Evolutionary conservation across 106 monocot genomes (phyloP), one percentile per base, ranked within the genome.

Genomic region (Acorus gramineus): DNA sequence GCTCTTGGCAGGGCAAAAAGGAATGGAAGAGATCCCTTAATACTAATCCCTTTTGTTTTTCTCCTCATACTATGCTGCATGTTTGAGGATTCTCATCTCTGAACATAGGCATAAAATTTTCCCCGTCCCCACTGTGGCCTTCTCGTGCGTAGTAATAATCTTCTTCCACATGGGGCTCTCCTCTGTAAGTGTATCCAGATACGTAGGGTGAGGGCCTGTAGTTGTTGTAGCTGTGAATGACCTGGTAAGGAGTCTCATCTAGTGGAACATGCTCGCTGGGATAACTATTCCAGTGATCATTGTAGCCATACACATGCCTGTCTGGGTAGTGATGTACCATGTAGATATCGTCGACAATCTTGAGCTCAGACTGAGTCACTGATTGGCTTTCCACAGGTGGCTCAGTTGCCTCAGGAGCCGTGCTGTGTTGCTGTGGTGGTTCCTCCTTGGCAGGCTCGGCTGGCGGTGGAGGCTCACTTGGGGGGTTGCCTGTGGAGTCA

Each of bases 71-170:
- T 63, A 84, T 86, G 2, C 45, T 64, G 61, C 87, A 88, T 2
- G 83, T 80, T 75, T 88, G 83, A 11, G 87, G 87, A 47, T 88
- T 88, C 70, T 88, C 87, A 62, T 88, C 87, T 47, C 81, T 84
- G 75, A 88, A 88, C 62, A 84, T 64, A 64, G 80, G 78, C 12
- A 50, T 58, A 4, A 80, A 69, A 52, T 67, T 74, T 57, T 59
- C 28, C 12, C 80, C 73, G 49, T 63, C 74, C 10, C 51, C 75
- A 28, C 28, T 28, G 28, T 28, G 28, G 28, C 28, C 28, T 28
- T 28, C 28, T 28, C 1, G 28, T 28, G 28, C 28, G 2, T 66
- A 11, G 8, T 69, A 8, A 56, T 76, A 52, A 59, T 74, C 60
- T 42, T 71, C 56, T 11, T 71, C 71, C 45, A 8, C 51, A 53